Conservation (phyloP, 2,329 filamentous ascomycete species). For the Penicillium sp. region DNA sequence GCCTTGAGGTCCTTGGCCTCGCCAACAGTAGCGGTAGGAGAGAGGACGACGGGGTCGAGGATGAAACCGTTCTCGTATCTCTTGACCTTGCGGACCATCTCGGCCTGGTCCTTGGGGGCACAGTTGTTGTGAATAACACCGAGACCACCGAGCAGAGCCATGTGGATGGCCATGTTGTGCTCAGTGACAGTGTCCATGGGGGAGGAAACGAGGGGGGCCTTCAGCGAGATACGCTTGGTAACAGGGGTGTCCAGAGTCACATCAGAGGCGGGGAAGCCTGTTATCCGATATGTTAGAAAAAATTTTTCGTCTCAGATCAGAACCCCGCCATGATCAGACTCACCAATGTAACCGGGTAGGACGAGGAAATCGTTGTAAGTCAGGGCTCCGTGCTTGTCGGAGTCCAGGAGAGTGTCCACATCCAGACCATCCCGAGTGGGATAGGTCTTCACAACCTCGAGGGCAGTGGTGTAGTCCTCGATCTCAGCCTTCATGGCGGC, state of each 20-base stretch:
- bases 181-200: conserved; percentile 99
- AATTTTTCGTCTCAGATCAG: conserved; percentile 1
- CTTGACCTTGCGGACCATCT: conserved; percentile 99
- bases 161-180: conserved; percentile 99
- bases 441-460: conserved; percentile 81
- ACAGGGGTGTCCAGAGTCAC: conserved; percentile 87
- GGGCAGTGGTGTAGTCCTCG: conserved; percentile 72
- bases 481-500: conserved; percentile 55
- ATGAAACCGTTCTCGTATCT: conserved; percentile 99
- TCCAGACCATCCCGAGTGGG: conserved; percentile 79
- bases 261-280: conserved; percentile 84
- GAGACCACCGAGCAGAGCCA: conserved; percentile 55
- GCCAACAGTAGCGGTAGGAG: conserved; percentile 79
- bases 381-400: conserved; percentile 85
- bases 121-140: conserved; percentile 99
- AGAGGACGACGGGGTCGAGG: conserved; percentile 89
- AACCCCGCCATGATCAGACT: conserved; percentile 20
- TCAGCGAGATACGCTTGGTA: conserved; percentile 92
- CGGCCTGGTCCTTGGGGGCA: conserved; percentile 92
- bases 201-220: conserved; percentile 94
- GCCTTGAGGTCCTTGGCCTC: conserved; percentile 92
- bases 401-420: conserved; percentile 83
- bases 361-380: conserved; percentile 99
- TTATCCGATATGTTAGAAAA: conserved; percentile 20
- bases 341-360: conserved; percentile 92